phyloP scores from a whole-genome alignment of 106 monocot genomes.

The Gastrodia elata region DNA sequence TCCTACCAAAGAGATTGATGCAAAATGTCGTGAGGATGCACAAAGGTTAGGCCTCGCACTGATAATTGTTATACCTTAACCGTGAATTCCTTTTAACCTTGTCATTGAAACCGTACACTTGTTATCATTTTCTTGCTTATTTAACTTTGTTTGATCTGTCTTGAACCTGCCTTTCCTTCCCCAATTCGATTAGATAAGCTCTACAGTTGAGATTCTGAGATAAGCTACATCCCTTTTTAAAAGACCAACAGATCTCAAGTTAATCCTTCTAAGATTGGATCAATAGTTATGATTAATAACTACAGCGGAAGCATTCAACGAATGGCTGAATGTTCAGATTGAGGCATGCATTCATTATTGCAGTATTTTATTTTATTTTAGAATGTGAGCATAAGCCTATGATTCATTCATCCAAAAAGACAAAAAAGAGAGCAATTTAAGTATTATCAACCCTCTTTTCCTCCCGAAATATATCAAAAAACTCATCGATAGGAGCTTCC shows the following conservation, averaged over 20 bases:
- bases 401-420: too few species aligned
- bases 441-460: too few species aligned
- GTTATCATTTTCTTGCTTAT: too few species aligned
- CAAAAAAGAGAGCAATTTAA: too few species aligned
- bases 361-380: too few species aligned
- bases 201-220: background rate
- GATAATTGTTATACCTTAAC: background rate
- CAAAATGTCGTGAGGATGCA: slow-evolving; percentile 60
- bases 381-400: too few species aligned
- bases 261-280: background rate
- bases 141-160: background rate
- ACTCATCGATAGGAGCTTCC: too few species aligned
- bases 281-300: background rate
- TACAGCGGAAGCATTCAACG: background rate
- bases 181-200: background rate
- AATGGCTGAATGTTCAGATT: background rate
- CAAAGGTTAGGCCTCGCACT: slow-evolving; percentile 29
- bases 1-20: slow-evolving; percentile 88
- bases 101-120: background rate
- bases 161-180: background rate
- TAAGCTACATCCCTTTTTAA: background rate
- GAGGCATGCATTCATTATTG: background rate
- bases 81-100: background rate
- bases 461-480: too few species aligned
- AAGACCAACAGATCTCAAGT: background rate